These are phyloP conservation scores for Dendrobium catenatum DNA, from an alignment of 106 monocot genomes.

Conservation along the genomic window DNA sequence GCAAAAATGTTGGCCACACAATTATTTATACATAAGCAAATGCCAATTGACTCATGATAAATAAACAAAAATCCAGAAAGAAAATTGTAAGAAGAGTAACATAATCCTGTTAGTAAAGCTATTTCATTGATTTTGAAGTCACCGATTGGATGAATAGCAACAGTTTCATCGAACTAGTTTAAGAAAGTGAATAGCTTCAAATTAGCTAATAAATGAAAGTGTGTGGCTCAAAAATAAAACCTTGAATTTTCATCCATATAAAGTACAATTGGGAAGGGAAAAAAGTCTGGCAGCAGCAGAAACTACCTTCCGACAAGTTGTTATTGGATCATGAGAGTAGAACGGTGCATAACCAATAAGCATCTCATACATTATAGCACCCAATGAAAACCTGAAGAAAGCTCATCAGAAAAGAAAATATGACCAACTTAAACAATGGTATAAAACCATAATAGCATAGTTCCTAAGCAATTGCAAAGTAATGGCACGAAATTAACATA, in stretches of 20 bases:
- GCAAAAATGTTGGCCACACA: no score
- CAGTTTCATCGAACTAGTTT: background rate
- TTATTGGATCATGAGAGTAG: constrained; percentile 94
- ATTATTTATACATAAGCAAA: no score
- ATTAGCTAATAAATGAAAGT: background rate
- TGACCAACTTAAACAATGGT: background rate
- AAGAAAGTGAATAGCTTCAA: background rate
- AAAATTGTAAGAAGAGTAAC: background rate
- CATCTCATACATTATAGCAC: constrained; percentile 99
- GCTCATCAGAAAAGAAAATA: constrained; percentile 1
- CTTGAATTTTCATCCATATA: constrained; percentile 1
- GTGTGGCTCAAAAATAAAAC: background rate
- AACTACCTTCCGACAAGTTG: constrained; percentile 91
- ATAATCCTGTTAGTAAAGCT: background rate
- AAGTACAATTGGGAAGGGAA: background rate
- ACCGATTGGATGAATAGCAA: background rate
- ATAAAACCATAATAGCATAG: background rate
- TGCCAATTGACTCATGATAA: background rate
- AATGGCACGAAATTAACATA: background rate
- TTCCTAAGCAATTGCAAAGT: background rate
- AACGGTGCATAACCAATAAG: constrained; percentile 97
- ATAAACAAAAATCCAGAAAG: background rate
- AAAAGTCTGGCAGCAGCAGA: background rate
- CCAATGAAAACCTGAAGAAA: constrained; percentile 81
- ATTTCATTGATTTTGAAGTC: background rate